phyloP scores from a whole-genome alignment of 148 eudicot species.

The Rhododendron ovatum region DNA sequence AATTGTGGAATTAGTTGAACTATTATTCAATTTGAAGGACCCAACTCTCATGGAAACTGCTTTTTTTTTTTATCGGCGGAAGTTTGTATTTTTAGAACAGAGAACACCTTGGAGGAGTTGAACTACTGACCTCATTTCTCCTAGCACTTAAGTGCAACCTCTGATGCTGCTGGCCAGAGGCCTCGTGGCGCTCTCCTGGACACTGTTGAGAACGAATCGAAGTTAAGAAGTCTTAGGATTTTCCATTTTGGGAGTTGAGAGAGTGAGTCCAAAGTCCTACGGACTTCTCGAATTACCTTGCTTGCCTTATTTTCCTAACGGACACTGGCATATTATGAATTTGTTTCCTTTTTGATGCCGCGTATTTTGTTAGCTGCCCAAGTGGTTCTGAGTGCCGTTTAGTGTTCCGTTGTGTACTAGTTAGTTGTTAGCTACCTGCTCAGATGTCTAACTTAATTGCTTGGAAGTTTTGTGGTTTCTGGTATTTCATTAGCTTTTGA shows the following conservation, averaged over 20 bases:
- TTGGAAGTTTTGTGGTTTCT: not conserved
- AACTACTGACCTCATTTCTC: not conserved
- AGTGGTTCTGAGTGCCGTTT: not conserved
- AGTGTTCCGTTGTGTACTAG: not conserved
- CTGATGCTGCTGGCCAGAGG: no score
- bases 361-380: not conserved
- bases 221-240: not conserved
- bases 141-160: not conserved
- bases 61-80: not conserved
- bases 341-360: not conserved
- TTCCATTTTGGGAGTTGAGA: not conserved
- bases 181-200: not conserved
- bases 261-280: not conserved
- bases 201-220: not conserved
- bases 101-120: not conserved
- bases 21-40: not conserved
- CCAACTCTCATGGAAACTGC: not conserved
- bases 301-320: not conserved
- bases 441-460: not conserved
- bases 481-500: not conserved
- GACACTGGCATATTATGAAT: not conserved
- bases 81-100: not conserved
- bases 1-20: not conserved
- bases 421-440: not conserved
- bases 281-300: not conserved